phyloP scores from a whole-genome alignment of 192 early-diverging fungal species.

The Spinellus fusiger region DNA sequence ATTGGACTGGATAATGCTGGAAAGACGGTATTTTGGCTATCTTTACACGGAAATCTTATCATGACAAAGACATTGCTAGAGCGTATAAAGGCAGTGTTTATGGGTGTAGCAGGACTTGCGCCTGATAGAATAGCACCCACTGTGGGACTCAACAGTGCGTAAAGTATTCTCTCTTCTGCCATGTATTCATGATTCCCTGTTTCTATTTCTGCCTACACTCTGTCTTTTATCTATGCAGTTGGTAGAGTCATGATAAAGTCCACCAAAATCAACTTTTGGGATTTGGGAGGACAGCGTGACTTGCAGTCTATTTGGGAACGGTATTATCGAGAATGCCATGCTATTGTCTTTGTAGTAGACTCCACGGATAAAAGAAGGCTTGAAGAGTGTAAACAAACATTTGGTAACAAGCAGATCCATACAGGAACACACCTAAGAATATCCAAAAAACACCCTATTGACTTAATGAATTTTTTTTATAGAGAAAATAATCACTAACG shows the following conservation, averaged over 20 bases:
- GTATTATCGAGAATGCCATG: slow-evolving; percentile 92
- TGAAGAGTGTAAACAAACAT: slow-evolving; percentile 67
- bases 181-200: background rate
- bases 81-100: slow-evolving; percentile 77
- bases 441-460: background rate
- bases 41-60: background rate
- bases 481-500: slow-evolving; percentile 75
- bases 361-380: slow-evolving; percentile 75
- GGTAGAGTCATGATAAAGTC: slow-evolving; percentile 68
- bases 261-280: slow-evolving; percentile 86
- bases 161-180: slow-evolving; percentile 3
- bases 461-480: slow-evolving; percentile 2
- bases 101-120: slow-evolving; percentile 63
- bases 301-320: slow-evolving; percentile 88
- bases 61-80: slow-evolving; percentile 78
- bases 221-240: slow-evolving; percentile 40
- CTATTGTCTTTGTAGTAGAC: slow-evolving; percentile 91
- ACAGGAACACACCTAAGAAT: slow-evolving; percentile 15
- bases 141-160: slow-evolving; percentile 86
- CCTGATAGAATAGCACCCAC: slow-evolving; percentile 92
- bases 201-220: too few species aligned
- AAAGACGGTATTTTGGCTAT: slow-evolving; percentile 66
- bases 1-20: slow-evolving; percentile 96
- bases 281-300: slow-evolving; percentile 88
- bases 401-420: slow-evolving; percentile 47